Percentiles rank a stretch among this genome's conserved stretches.
These are phyloP conservation scores for Naganishia cerealis DNA, from an alignment of 1,284 basidiomycete genomes.

Conservation along the genomic window DNA sequence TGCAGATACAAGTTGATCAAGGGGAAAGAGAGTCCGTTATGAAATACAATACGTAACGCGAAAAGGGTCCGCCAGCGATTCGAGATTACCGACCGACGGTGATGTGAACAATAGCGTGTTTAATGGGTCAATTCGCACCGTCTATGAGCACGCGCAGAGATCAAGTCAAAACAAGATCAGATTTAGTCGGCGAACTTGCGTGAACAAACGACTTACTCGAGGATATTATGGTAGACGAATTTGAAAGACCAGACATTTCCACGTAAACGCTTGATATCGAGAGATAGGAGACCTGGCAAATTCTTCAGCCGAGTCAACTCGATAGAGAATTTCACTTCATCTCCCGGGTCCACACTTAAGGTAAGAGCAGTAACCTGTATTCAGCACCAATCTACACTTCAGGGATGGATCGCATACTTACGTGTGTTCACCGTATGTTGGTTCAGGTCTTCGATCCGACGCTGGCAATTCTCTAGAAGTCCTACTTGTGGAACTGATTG, in stretches of 20 bases:
- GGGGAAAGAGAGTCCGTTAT: slow-evolving; percentile 9
- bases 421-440: slow-evolving; percentile 71
- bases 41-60: slow-evolving; percentile 12
- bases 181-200: too few species aligned
- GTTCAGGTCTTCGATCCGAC: slow-evolving; percentile 52
- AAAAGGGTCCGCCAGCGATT: background rate
- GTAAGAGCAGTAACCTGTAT: background rate
- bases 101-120: background rate
- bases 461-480: slow-evolving; percentile 26
- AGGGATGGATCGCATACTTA: slow-evolving; percentile 32
- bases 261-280: slow-evolving; percentile 86
- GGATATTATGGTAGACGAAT: slow-evolving; percentile 83
- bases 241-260: slow-evolving; percentile 92
- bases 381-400: slow-evolving; percentile 4
- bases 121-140: slow-evolving; percentile 26
- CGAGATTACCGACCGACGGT: background rate
- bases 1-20: background rate
- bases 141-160: background rate
- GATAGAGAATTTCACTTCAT: slow-evolving; percentile 89
- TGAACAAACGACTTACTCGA: slow-evolving; percentile 65
- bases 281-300: slow-evolving; percentile 78
- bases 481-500: slow-evolving; percentile 20
- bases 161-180: background rate
- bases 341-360: slow-evolving; percentile 71
- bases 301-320: slow-evolving; percentile 85